Percentiles rank a stretch among this genome's conserved stretches.
phyloP scores from a whole-genome alignment of 2,329 filamentous ascomycete genomes.

The Alternaria alternata region DNA sequence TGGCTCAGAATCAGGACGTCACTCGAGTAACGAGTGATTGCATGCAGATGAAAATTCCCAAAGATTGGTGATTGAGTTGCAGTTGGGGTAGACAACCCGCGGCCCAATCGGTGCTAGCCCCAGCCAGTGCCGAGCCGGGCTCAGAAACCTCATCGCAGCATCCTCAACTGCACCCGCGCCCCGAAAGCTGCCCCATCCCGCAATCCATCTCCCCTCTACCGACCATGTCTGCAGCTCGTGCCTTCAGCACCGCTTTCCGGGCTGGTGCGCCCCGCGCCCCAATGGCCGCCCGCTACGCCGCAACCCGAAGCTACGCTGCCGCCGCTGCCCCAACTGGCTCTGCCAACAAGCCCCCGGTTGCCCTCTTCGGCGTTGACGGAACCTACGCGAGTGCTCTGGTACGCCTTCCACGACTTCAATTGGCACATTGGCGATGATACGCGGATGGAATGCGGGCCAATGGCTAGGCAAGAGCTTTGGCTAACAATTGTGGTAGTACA shows the following conservation, averaged over 20 bases:
- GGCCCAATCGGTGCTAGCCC: conserved; percentile 25
- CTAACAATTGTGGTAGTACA: conserved; percentile 73
- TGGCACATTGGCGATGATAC: conserved; percentile 26
- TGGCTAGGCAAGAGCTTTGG: conserved; percentile 25
- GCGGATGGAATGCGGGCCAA: conserved; percentile 30
- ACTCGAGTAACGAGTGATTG: neutral
- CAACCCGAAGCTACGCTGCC: conserved; percentile 80
- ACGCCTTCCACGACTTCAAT: conserved; percentile 56
- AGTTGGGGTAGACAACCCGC: neutral
- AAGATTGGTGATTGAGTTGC: neutral
- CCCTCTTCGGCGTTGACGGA: conserved; percentile 94
- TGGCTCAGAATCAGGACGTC: neutral
- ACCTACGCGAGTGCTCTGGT: conserved; percentile 99
- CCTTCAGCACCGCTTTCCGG: conserved; percentile 65
- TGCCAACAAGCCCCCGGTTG: conserved; percentile 82
- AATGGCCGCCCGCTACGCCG: conserved; percentile 67
- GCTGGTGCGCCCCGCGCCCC: conserved; percentile 64
- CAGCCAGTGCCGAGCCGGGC: conserved; percentile 28
- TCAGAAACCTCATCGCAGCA: conserved; percentile 36
- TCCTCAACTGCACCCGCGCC: conserved; percentile 29
- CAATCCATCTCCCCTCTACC: conserved; percentile 49
- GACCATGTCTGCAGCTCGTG: conserved; percentile 65
- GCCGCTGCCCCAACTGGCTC: conserved; percentile 62
- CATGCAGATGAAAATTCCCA: accelerated
- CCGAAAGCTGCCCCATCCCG: conserved; percentile 38